Percentiles rank a stretch among this genome's conserved stretches.
phyloP scores from a whole-genome alignment of 1,139 yeast species.

The Sugiyamaella grinbergsii region DNA sequence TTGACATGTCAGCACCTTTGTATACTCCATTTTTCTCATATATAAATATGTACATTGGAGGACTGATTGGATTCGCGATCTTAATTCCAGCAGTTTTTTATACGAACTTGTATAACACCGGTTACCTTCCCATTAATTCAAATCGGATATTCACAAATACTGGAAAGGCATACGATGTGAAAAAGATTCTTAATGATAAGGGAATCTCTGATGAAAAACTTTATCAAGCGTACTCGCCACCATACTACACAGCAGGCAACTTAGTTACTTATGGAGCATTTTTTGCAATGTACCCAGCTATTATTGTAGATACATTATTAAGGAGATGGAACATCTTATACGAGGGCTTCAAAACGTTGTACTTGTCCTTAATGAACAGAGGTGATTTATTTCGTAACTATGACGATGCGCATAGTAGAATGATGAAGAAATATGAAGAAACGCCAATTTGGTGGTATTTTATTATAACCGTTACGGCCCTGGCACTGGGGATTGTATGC shows the following conservation, averaged over 20 bases:
- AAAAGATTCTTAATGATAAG: slow-evolving; percentile 43
- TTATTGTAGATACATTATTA: slow-evolving; percentile 49
- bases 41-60: slow-evolving; percentile 19
- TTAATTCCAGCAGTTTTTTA: slow-evolving; percentile 34
- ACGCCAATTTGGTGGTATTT: slow-evolving; percentile 67
- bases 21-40: slow-evolving; percentile 51
- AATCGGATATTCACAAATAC: slow-evolving; percentile 51
- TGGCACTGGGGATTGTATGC: slow-evolving; percentile 53
- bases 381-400: slow-evolving; percentile 26
- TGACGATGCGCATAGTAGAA: slow-evolving; percentile 57
- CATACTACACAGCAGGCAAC: slow-evolving; percentile 61
- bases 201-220: slow-evolving; percentile 41
- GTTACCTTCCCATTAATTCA: slow-evolving; percentile 55
- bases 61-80: slow-evolving; percentile 18
- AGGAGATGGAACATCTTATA: slow-evolving; percentile 32
- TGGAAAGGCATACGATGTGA: slow-evolving; percentile 50
- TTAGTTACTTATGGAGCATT: slow-evolving; percentile 58
- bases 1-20: slow-evolving; percentile 37
- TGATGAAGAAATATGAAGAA: slow-evolving; percentile 59
- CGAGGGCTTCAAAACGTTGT: slow-evolving; percentile 29
- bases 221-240: slow-evolving; percentile 48
- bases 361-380: slow-evolving; percentile 18
- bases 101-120: slow-evolving; percentile 54
- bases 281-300: slow-evolving; percentile 60
- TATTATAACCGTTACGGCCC: slow-evolving; percentile 50